Base-by-base conservation (phyloP, 192 early-diverging fungal species). In the Backusella liffmaniae region DNA sequence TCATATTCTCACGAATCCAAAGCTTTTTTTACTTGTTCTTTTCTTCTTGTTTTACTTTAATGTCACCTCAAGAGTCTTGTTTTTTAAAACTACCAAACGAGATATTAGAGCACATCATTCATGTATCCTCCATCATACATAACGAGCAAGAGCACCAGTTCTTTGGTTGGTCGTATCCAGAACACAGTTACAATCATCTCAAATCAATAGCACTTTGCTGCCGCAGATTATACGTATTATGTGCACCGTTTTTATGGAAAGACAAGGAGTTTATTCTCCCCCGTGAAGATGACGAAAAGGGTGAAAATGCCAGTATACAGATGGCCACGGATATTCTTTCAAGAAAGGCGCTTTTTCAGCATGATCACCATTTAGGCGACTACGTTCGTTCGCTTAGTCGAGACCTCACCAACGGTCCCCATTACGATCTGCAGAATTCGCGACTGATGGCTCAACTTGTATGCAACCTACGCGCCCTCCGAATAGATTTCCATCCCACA, bases 211-310 rank as follows among this genome's bases (percentile, higher is more conserved):
- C 77, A 37, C 67, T 76, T n/a, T 66, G 74, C 18, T 82, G 81
- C 18, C 69, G 75, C 35, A 23, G 49, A 23, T 41, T 79, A 7
- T 82, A 79, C 66, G 34, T 79, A 16, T 26, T 82, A 8, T 73
- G 74, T 30, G 70, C 77, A 23, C 81, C 81, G 2, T 79, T 65
- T 36, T 67, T 82, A 13, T 82, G 81, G 81, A 72, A 73, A 53
- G 77, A 82, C 32, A 78, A 82, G 36, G 81, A 82, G n/a, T 82
- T 82, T 65, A 76, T 82, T n/a, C 34, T 82, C 7, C 77, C 77
- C 10, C 36, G 72, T 36, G 75, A 76, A 37, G 72, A 76, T n/a
- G 73, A 78, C 30, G 36, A 78, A 8, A 72, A 62, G 29, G 59
- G 49, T 29, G 68, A 67, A 21, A 59, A 41, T 29, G 41, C 75